Evolutionary conservation across 2,329 filamentous ascomycete species (phyloP).

Genomic region (Bipolaris zeicola): DNA sequence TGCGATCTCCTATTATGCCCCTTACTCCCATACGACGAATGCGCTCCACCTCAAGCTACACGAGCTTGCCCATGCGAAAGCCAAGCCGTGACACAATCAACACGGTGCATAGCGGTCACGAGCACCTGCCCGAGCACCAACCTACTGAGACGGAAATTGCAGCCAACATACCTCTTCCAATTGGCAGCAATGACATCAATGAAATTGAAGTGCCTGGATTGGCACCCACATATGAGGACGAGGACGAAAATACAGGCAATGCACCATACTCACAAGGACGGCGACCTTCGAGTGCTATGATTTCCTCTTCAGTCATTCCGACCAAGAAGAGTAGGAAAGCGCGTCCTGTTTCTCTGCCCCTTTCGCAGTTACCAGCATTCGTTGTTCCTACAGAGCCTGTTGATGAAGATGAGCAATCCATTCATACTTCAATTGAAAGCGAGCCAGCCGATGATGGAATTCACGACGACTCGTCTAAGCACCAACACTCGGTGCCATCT

Average conservation of each 20-base stretch:
- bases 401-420: conserved; percentile 1
- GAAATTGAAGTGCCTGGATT: conserved; percentile 82
- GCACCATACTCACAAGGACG: conserved; percentile 33
- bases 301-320: conserved; percentile 30
- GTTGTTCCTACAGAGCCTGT: conserved; percentile 12
- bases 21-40: conserved; percentile 31
- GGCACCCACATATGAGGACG: conserved; percentile 67
- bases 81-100: conserved; percentile 38
- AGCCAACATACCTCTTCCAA: conserved; percentile 70
- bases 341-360: conserved; percentile 42
- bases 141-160: conserved; percentile 56
- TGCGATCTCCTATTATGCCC: conserved; percentile 56
- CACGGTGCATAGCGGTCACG: conserved; percentile 24
- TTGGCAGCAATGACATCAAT: conserved; percentile 69
- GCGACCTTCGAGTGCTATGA: conserved; percentile 40
- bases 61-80: conserved; percentile 38
- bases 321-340: conserved; percentile 27
- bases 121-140: conserved; percentile 50
- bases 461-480: conserved; percentile 18
- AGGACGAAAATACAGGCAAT: conserved; percentile 33
- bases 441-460: background rate
- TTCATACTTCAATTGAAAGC: background rate
- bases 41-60: conserved; percentile 35
- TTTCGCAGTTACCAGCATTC: conserved; percentile 29
- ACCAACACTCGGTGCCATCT: conserved; percentile 3